Base-by-base conservation (phyloP, 371 early-diverging fungal species). In the Mortierella sp. region DNA sequence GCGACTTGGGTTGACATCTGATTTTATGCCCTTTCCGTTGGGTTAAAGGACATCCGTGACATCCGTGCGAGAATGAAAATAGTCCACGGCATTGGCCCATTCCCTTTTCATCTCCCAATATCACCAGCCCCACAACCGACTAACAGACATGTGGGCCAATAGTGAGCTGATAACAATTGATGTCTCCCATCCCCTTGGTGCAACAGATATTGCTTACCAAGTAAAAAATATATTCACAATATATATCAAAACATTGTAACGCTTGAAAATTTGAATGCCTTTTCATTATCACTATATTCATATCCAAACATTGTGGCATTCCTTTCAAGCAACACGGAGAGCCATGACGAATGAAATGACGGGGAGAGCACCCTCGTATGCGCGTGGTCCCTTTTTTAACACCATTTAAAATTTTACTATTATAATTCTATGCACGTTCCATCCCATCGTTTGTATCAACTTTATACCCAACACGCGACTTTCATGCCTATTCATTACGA, bases 131-230 rank as follows among this genome's bases (percentile, higher is more conserved):
- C 57, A 12, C 20, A 47, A 35, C 35, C 35, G 6, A 4, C 3
- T 35, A 47, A 47, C 47, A 47, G 47, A 47, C 20, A 47, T 43
- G 11, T 43, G 11, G 45, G 45, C 8, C 3, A 43, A 14, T 18
- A 43, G 11, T 43, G 45, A 43, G 45, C 45, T 43, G 45, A 43
- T 43, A 43, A 43, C 47, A 18, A 47, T 20, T 1, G 4, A 8
- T 22, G 18, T 11, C 22, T 20, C 54, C 54, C 32, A 10, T 63
- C 64, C 64, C 35, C 37, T 64, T 52, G 64, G 35, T 64, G 28
- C n/a, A 39, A 55, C 35, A 18, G 39, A 55, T 65, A 58, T 45
- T 47, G 60, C 68, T 60, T 68, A 69, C 70, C 62, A 69, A 61
- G 55, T 49, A 43, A 16, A 40, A 69, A 55, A 49, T 62, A 69